Percentiles rank a stretch among this genome's conserved stretches.
Evolutionary conservation across 2,329 filamentous ascomycete genomes (phyloP).

Genomic region (Fusarium succisae): DNA sequence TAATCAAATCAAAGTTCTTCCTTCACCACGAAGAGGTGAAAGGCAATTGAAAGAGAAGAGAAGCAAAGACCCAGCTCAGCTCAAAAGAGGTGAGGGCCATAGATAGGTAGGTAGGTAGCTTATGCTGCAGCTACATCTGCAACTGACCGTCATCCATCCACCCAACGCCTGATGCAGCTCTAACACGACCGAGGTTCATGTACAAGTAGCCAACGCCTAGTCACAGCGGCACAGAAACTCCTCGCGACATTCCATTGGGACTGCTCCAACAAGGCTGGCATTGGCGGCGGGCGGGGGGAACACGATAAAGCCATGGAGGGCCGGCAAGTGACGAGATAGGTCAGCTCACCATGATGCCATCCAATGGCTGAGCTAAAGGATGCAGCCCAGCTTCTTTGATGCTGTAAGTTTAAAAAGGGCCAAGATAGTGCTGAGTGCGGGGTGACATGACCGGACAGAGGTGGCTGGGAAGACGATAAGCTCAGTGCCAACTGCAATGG

Average conservation of each 20-base stretch:
- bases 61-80: constrained; percentile 1
- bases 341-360: constrained; percentile 4
- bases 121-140: constrained; percentile 20
- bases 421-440: constrained; percentile 20
- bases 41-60: constrained; percentile 17
- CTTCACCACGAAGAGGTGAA: constrained; percentile 17
- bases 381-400: constrained; percentile 32
- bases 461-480: constrained; percentile 19
- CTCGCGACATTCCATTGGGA: constrained; percentile 20
- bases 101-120: not conserved
- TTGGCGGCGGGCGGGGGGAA: constrained; percentile 24
- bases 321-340: constrained; percentile 23
- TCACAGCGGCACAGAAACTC: constrained; percentile 21
- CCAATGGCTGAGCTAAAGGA: constrained; percentile 27
- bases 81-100: constrained; percentile 10
- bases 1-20: not conserved
- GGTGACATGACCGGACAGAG: not conserved
- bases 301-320: constrained; percentile 32
- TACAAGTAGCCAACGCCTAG: constrained; percentile 20
- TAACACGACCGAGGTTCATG: constrained; percentile 20
- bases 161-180: constrained; percentile 21
- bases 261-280: constrained; percentile 23
- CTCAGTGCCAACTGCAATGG: not conserved
- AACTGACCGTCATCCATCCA: constrained; percentile 33
- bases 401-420: constrained; percentile 19